A percentile compares a stretch with the other conserved stretches of the same genome.
Conservation (phyloP, 2,329 filamentous ascomycete genomes). For the Fusarium poae region DNA sequence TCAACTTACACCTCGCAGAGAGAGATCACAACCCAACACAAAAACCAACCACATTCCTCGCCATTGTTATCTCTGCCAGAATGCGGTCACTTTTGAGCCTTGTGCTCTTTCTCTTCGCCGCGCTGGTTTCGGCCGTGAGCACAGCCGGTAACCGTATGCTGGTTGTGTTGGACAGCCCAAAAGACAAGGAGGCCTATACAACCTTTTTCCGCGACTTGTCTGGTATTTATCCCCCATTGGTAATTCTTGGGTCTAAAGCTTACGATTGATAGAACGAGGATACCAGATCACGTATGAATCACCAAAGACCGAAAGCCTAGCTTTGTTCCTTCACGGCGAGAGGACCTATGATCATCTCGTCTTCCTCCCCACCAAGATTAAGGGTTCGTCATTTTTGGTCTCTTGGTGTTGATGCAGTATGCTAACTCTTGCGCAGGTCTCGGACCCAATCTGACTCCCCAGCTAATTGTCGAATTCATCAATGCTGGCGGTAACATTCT, state of each 20-base stretch:
- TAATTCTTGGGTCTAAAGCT: constrained; percentile 18
- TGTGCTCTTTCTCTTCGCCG: constrained; percentile 74
- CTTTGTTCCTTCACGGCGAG: constrained; percentile 88
- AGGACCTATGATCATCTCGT: constrained; percentile 91
- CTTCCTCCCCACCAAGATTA: constrained; percentile 88
- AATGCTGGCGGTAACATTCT: constrained; percentile 93
- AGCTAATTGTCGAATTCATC: constrained; percentile 88
- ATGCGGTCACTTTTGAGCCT: constrained; percentile 84
- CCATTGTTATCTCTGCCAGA: constrained; percentile 6
- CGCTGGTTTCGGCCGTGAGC: constrained; percentile 81
- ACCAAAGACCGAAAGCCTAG: constrained; percentile 81
- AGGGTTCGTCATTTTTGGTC: constrained; percentile 70
- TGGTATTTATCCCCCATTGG: constrained; percentile 60
- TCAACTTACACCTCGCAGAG: constrained; percentile 33
- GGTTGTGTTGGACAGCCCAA: constrained; percentile 85
- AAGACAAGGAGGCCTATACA: constrained; percentile 85
- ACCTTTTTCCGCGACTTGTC: constrained; percentile 81
- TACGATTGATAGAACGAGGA: constrained; percentile 74
- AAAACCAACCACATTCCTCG: constrained; percentile 18
- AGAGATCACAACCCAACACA: constrained; percentile 18
- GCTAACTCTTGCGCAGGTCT: constrained; percentile 69
- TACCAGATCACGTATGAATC: constrained; percentile 86
- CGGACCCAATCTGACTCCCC: constrained; percentile 88
- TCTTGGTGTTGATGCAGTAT: neutral
- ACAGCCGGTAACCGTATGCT: constrained; percentile 83